Base-by-base conservation (phyloP, 768 basidiomycete genomes). In the Trametes cubensis region DNA sequence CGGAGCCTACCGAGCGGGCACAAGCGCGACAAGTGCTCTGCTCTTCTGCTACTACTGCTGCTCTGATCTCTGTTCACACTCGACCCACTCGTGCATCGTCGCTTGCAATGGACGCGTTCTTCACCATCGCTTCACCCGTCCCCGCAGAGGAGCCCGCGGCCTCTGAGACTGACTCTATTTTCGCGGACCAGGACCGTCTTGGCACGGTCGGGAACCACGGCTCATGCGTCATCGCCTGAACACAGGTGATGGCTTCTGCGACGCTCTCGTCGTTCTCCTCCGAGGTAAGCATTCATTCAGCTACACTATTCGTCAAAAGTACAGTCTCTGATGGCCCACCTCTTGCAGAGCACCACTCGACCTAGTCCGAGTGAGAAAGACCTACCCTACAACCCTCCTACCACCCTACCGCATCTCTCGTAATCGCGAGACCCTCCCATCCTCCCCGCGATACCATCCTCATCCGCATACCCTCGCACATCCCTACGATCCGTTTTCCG, bases 81-180 rank as follows among this genome's bases (percentile, higher is more conserved):
- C 28, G 10, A 14, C 60, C 21, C n/a, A 5, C 38, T 38, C 6
- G 28, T 30, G 28, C 28, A 48, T 49, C 54, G 44, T 50, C 41
- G 55, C 55, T 52, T 52, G 54, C 57, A 56, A 67, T 67, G 66
- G 66, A 67, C 66, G 66, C 63, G 10, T 67, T 67, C 60, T 67
- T 67, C 61, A 49, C 54, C 58, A 62, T 67, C 61, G 66, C 66
- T 42, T 17, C 60, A 39, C 60, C 66, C 55, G 66, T 67, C 39
- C 63, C 63, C 26, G 53, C 58, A 25, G 66, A 62, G 55, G 54
- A 56, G 23, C 40, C 49, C 38, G 50, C 41, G 49, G 48, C 60
- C 30, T 49, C 60, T 11, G 66, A 64, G 55, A 46, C 23, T 42
- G 66, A 67, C 44, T 46, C 55, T 55, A 34, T 61, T 39, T 64